Percentiles rank a stretch among this genome's conserved stretches.
phyloP scores from a whole-genome alignment of 345 rosid species.

The Populus deltoides region DNA sequence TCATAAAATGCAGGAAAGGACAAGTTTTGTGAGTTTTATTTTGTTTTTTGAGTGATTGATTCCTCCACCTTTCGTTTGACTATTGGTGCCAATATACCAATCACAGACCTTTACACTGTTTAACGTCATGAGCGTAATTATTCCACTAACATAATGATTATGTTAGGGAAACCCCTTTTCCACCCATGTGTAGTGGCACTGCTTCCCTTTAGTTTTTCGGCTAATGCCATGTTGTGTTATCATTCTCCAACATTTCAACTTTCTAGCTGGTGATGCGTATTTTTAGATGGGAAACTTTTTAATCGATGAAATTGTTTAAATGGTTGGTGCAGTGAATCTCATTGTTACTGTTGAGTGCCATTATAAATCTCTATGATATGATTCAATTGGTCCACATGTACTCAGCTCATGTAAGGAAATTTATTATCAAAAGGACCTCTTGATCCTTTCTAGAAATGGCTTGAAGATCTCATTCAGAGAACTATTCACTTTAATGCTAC shows the following conservation, averaged over 20 bases:
- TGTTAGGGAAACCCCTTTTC: conserved; percentile 7
- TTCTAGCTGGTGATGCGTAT: background rate
- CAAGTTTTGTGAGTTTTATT: background rate
- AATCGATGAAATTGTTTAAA: too few relatives aligned
- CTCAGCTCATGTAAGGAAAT: background rate
- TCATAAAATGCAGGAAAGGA: conserved; percentile 3
- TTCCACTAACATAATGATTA: conserved; percentile 27
- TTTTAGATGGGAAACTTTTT: background rate
- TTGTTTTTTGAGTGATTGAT: background rate
- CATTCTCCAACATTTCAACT: conserved; percentile 20
- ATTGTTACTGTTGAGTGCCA: too few relatives aligned
- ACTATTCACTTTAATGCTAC: background rate
- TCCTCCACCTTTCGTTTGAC: conserved; percentile 4
- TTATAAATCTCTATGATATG: too few relatives aligned
- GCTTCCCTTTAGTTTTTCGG: background rate
- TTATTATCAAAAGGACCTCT: too few relatives aligned
- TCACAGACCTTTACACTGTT: conserved; percentile 8
- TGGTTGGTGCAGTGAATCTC: too few relatives aligned
- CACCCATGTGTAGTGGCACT: conserved; percentile 14
- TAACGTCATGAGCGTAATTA: conserved; percentile 4
- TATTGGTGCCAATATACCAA: conserved; percentile 5
- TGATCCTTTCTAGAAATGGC: background rate
- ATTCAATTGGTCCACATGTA: too few relatives aligned
- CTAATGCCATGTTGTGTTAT: conserved; percentile 10
- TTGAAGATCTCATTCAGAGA: background rate